Percentiles rank a stretch among this genome's conserved stretches.
phyloP scores from a whole-genome alignment of 148 eudicot genomes.

The Rheum nobile region DNA sequence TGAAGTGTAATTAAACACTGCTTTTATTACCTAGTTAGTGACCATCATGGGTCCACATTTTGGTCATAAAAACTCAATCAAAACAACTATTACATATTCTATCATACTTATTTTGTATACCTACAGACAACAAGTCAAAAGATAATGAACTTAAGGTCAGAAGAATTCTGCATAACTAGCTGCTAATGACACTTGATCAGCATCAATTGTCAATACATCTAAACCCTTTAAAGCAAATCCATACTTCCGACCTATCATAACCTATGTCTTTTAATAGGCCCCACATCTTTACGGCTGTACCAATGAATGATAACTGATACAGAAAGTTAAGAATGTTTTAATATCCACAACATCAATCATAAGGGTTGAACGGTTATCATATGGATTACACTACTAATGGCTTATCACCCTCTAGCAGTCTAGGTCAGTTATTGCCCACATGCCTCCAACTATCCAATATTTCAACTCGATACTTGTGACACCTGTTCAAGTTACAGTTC shows the following conservation, averaged over 20 bases:
- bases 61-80: not conserved
- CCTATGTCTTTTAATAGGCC: too few relatives aligned
- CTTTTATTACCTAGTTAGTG: not conserved
- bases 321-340: not conserved
- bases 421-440: too few relatives aligned
- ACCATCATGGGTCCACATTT: not conserved
- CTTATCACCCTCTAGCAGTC: too few relatives aligned
- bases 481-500: too few relatives aligned
- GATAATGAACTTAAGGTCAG: not conserved
- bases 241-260: not conserved
- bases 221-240: not conserved
- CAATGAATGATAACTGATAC: not conserved
- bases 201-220: not conserved
- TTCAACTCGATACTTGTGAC: too few relatives aligned
- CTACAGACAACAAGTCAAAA: not conserved
- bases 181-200: not conserved
- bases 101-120: not conserved
- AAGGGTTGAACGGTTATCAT: too few relatives aligned
- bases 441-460: not conserved
- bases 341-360: not conserved
- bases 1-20: not conserved
- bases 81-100: not conserved
- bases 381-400: too few relatives aligned
- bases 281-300: not conserved
- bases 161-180: not conserved